Base-by-base conservation (phyloP, 169 alveolate genomes). In the Plasmodium berghei region DNA sequence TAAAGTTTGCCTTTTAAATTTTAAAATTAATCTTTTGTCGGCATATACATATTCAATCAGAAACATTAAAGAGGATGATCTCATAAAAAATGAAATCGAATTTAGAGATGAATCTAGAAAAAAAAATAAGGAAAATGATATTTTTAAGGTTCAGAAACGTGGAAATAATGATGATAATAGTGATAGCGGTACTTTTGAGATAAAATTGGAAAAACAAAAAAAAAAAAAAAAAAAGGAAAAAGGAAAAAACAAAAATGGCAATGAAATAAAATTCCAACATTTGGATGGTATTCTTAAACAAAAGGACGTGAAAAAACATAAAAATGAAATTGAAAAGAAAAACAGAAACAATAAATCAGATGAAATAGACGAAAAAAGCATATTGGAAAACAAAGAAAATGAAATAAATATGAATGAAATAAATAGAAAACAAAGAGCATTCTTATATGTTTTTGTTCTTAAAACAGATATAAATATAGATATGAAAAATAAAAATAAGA, bases 1-100 rank as follows among this genome's bases (percentile, higher is more conserved):
- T 48, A 72, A 72, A 54, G n/a, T 72, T 14, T 52, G 6, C 49
- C n/a, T 72, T 54, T 49, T 40, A 24, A 72, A 72, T 28, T 8
- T 42, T 18, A 49, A 72, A 24, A 28, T 72, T 2, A 52, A 72
- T 18, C 0, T 72, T n/a, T 26, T 72, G 12, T 72, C 85, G 3
- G 10, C 70, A 12, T 72, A 40, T 9, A 72, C 85, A n/a, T 72
- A 72, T 34, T 40, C 9, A 14, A 24, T 52, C 28, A 59, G 6
- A n/a, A 5, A 54, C 8, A 14, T 72, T 24, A 72, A 52, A 12
- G 62, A 72, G 20, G 54, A 59, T 14, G 20, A 54, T 9, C 18
- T 18, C 1, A 9, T 28, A 14, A 34, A 16, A 52, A 6, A 54
- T 40, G 67, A 26, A 26, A 22, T 72, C n/a, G 77, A 46, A 56